Base-by-base conservation (phyloP, 2,329 filamentous ascomycete species). In the Colletotrichum chlorophyti region DNA sequence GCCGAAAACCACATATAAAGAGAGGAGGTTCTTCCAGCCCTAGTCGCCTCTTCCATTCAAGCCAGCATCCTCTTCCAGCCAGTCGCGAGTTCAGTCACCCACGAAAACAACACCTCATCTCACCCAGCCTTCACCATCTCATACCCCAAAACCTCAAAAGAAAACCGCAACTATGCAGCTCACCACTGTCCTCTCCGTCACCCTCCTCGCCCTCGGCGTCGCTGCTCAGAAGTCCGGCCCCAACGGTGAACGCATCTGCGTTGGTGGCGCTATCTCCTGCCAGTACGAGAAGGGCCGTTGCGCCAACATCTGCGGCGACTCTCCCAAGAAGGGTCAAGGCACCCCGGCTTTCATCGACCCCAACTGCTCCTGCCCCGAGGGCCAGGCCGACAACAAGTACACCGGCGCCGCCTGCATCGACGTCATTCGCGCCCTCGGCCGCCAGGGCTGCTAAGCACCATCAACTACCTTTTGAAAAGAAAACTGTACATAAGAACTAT, bases 221-320 rank as follows among this genome's bases (percentile, higher is more conserved):
- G 3, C 41, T 3, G 50, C 50, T 17, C 50, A 47, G 32, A 53
- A 53, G 50, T 14, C 3, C 10, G 50, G 50, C 24, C 41, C 50
- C 6, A 53, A 53, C 26, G 50, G 50, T 32, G 32, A 47, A 32
- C 50, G 50, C 8, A 38, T 53, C 50, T 53, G 50, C 32, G 40
- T 32, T 17, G 50, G 50, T 17, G 50, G 50, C 23, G 50, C 50
- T 23, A 53, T 53, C 41, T 53, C 50, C 19, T 53, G 50, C 41
- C 24, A 53, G 32, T 53, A 53, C 26, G 8, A 53, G 15, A 53
- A 53, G 41, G 50, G 50, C 32, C 50, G 50, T 17, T 53, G 50
- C 41, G 40, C 50, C 50, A 53, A 53, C 50, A 31, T 53, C 19
- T 53, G 50, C 41, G 24, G 14, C 32, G 50, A 53, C 41, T 46